Conservation (phyloP, 345 rosid species). For the Gossypium australe region DNA sequence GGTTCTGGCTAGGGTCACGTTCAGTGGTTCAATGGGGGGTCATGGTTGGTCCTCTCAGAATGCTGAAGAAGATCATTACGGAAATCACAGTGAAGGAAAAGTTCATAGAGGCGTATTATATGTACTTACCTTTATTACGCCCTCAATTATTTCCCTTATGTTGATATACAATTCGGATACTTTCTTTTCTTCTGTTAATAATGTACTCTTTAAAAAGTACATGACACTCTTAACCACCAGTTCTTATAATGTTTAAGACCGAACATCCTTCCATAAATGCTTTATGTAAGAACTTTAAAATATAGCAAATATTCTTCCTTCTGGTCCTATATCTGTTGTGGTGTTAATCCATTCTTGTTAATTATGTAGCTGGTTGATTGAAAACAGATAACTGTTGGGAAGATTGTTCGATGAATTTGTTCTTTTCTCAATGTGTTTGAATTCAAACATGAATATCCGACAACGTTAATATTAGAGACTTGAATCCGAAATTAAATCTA, state of each 20-base stretch:
- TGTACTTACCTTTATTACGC: slow-evolving; percentile 60
- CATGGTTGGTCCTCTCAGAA: slow-evolving; percentile 44
- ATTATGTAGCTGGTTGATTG: too few relatives aligned
- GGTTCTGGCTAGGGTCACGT: slow-evolving; percentile 54
- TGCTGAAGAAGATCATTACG: slow-evolving; percentile 58
- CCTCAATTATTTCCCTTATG: slow-evolving; percentile 76
- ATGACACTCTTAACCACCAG: neutral
- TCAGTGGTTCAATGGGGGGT: slow-evolving; percentile 66
- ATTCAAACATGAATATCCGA: too few relatives aligned
- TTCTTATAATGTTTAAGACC: neutral
- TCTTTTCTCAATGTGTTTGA: too few relatives aligned
- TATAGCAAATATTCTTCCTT: too few relatives aligned
- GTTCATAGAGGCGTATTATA: slow-evolving; percentile 40
- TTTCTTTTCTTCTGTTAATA: neutral
- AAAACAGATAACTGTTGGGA: neutral
- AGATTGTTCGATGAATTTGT: neutral
- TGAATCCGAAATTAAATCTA: too few relatives aligned
- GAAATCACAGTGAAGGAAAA: slow-evolving; percentile 43
- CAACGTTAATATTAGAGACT: too few relatives aligned
- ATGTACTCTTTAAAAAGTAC: neutral
- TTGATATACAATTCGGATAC: slow-evolving; percentile 26
- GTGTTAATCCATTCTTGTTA: neutral
- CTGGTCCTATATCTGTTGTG: neutral
- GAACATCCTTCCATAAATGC: neutral
- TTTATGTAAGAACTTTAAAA: neutral